These are phyloP conservation scores for Skeletonema menzelii DNA, from an alignment of 108 stramenopile genomes.

Conservation along the genomic window DNA sequence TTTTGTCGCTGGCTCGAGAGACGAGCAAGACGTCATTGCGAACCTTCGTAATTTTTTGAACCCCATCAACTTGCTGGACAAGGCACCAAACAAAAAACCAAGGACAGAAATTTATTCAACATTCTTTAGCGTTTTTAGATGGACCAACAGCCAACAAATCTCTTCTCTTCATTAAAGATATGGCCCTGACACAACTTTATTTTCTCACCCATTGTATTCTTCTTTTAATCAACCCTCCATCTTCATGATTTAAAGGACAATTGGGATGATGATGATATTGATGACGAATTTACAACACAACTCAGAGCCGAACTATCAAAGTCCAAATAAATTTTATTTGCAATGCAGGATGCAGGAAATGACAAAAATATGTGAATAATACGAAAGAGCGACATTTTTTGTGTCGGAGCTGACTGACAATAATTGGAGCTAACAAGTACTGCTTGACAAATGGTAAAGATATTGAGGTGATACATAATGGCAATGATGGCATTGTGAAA, in stretches of 20 bases:
- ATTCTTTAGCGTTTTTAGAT: background rate
- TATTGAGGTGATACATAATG: no score
- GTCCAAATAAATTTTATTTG: conserved; percentile 21
- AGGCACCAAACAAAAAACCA: background rate
- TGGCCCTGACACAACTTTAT: background rate
- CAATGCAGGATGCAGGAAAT: background rate
- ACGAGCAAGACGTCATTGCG: background rate
- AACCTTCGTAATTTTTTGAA: background rate
- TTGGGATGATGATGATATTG: conserved; percentile 95
- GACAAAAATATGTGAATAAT: background rate
- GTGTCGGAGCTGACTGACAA: background rate
- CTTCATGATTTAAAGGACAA: conserved; percentile 56
- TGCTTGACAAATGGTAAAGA: no score
- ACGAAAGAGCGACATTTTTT: background rate
- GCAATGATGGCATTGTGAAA: no score
- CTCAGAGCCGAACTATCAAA: conserved; percentile 80
- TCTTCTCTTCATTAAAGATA: background rate
- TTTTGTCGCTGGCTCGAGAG: background rate
- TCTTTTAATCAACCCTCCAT: background rate
- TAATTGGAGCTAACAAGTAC: no score
- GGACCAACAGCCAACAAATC: background rate
- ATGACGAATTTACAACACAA: conserved; percentile 93
- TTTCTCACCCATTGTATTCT: background rate
- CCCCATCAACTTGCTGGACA: background rate
- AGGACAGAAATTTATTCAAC: background rate